A percentile compares a stretch with the other conserved stretches of the same genome.
Conservation (phyloP, 192 early-diverging fungal genomes). For the Podila verticillata region DNA sequence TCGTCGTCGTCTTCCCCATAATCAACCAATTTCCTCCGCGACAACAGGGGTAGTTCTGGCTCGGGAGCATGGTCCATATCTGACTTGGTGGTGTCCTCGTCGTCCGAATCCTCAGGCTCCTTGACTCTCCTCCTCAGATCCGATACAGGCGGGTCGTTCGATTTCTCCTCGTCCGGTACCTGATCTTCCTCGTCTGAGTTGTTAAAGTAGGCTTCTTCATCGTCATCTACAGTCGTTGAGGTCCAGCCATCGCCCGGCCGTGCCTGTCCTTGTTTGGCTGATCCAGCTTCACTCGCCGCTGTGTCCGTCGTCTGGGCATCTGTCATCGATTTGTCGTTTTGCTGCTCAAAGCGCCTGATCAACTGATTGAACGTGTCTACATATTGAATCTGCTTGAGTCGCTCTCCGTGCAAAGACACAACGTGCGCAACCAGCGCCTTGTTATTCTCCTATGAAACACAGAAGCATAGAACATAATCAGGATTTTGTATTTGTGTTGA, state of each 20-base stretch:
- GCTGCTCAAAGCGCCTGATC: slow-evolving; percentile 69
- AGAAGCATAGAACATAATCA: neutral
- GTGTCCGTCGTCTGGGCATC: slow-evolving; percentile 37
- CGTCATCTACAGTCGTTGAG: slow-evolving; percentile 68
- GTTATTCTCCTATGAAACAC: slow-evolving; percentile 61
- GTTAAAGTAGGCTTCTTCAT: slow-evolving; percentile 88
- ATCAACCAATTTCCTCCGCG: slow-evolving; percentile 33
- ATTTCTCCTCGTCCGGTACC: slow-evolving; percentile 41
- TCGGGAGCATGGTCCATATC: slow-evolving; percentile 17
- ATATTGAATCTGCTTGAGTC: slow-evolving; percentile 72
- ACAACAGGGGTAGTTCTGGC: slow-evolving; percentile 14
- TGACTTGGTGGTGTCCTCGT: neutral
- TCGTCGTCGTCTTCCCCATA: slow-evolving; percentile 47
- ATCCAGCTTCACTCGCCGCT: slow-evolving; percentile 40
- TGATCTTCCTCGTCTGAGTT: slow-evolving; percentile 69
- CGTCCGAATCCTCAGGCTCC: slow-evolving; percentile 11
- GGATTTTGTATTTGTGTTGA: too few relatives aligned
- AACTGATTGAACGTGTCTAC: slow-evolving; percentile 69
- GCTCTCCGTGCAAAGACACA: slow-evolving; percentile 63
- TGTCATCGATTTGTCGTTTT: slow-evolving; percentile 59
- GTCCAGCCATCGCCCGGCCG: slow-evolving; percentile 54
- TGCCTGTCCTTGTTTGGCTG: slow-evolving; percentile 14
- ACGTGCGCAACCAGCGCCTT: slow-evolving; percentile 79
- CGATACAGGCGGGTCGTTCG: slow-evolving; percentile 36
- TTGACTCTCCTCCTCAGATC: slow-evolving; percentile 36